phyloP scores from a whole-genome alignment of 345 rosid genomes.

The Dimocarpus longan region DNA sequence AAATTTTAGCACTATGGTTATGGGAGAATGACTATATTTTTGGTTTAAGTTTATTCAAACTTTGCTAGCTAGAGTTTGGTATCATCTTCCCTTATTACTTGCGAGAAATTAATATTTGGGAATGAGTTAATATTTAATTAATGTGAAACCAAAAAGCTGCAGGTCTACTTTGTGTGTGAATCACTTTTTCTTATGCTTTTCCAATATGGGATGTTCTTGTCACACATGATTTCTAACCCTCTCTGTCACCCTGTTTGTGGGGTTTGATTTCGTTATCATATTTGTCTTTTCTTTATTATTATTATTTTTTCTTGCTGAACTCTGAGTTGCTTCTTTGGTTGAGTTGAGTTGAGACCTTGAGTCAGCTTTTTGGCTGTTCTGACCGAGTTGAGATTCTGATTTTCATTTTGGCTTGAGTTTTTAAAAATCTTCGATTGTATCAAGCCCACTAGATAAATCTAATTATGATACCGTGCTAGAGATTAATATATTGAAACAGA shows the following conservation, averaged over 20 bases:
- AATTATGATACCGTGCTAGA: not conserved
- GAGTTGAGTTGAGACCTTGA: not conserved
- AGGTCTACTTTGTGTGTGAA: not conserved
- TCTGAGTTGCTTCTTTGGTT: not conserved
- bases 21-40: not conserved
- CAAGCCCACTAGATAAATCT: not conserved
- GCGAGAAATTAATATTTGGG: no score
- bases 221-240: not conserved
- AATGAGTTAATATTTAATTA: not conserved
- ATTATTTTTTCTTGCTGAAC: not conserved
- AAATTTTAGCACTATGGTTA: not conserved
- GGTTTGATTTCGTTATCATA: not conserved
- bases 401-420: not conserved
- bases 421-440: not conserved
- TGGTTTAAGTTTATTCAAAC: not conserved
- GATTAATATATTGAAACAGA: not conserved
- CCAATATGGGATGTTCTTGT: not conserved
- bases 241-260: not conserved
- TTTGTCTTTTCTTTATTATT: no score
- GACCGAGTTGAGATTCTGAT: not conserved
- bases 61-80: not conserved
- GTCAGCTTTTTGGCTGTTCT: not conserved
- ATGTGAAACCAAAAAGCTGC: not conserved
- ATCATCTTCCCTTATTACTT: not conserved
- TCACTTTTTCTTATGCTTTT: not conserved